Percentiles rank a stretch among this genome's conserved stretches.
These are phyloP conservation scores for Globisporangium takayamanum DNA, from an alignment of 352 stramenopile genomes.

Conservation along the genomic window DNA sequence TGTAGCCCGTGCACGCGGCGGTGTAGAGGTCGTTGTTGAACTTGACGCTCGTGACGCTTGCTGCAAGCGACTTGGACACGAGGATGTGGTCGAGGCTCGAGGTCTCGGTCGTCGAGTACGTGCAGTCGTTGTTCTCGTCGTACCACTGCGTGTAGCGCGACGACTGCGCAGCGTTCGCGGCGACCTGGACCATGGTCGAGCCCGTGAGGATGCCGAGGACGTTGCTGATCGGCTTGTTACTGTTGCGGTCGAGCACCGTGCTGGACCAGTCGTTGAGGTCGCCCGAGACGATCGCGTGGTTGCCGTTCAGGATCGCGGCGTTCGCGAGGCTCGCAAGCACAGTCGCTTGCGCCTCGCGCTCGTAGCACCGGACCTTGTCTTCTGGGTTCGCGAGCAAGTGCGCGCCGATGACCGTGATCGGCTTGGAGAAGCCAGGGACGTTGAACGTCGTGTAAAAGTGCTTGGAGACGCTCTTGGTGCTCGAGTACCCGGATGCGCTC, in stretches of 20 bases:
- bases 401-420: slow-evolving; percentile 54
- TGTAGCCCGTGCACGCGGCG: slow-evolving; percentile 16
- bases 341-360: slow-evolving; percentile 56
- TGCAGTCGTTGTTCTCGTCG: slow-evolving; percentile 55
- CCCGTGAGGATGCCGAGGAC: slow-evolving; percentile 41
- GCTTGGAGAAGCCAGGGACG: slow-evolving; percentile 52
- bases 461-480: slow-evolving; percentile 53
- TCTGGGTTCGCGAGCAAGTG: slow-evolving; percentile 59
- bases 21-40: slow-evolving; percentile 25
- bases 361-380: slow-evolving; percentile 44
- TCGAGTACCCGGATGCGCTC: slow-evolving; percentile 26
- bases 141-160: slow-evolving; percentile 58
- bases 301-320: slow-evolving; percentile 25
- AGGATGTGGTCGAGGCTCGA: slow-evolving; percentile 8
- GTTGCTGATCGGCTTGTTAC: slow-evolving; percentile 48
- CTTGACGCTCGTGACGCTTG: slow-evolving; percentile 13
- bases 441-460: slow-evolving; percentile 72
- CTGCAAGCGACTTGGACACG: slow-evolving; percentile 24
- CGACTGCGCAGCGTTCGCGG: slow-evolving; percentile 26
- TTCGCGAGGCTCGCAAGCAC: slow-evolving; percentile 41
- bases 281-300: slow-evolving; percentile 60
- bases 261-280: slow-evolving; percentile 67
- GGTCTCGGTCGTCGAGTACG: slow-evolving; percentile 33
- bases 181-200: slow-evolving; percentile 39
- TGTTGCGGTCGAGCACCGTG: slow-evolving; percentile 48